Conservation (phyloP, 2,329 filamentous ascomycete species). For the Hypoxylon sp. region DNA sequence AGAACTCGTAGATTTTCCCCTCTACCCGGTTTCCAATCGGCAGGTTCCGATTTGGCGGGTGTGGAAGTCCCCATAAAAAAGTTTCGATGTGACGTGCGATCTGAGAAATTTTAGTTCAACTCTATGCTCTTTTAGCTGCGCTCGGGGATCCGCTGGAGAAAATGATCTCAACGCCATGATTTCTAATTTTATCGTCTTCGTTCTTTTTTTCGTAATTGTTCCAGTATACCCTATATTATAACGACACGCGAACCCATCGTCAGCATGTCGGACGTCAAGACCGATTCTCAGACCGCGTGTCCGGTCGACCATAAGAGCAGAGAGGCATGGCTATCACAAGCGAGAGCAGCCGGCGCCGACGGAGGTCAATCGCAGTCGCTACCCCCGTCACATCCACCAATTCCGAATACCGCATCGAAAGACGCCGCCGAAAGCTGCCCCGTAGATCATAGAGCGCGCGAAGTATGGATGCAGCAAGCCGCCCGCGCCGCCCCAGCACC, state of each 20-base stretch:
- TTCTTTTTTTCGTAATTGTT: conserved; percentile 12
- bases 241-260: background rate
- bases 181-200: background rate
- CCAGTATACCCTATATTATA: conserved; percentile 1
- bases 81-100: conserved; percentile 24
- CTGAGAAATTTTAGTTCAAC: conserved; percentile 27
- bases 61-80: conserved; percentile 33
- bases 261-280: conserved; percentile 45
- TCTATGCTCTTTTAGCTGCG: background rate
- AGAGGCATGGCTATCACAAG: conserved; percentile 85
- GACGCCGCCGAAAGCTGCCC: conserved; percentile 66
- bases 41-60: conserved; percentile 23
- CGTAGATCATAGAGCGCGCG: conserved; percentile 77
- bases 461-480: conserved; percentile 71
- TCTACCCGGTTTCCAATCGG: conserved; percentile 29
- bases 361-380: conserved; percentile 46
- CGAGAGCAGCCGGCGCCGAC: conserved; percentile 64
- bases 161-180: conserved; percentile 11
- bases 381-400: conserved; percentile 50
- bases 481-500: conserved; percentile 24
- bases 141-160: conserved; percentile 2
- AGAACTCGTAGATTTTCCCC: background rate
- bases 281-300: conserved; percentile 66
- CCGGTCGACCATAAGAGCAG: conserved; percentile 93
- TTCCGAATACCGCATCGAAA: conserved; percentile 30